phyloP scores from a whole-genome alignment of 2,329 filamentous ascomycete species.

The Ophiosphaerella korrae region DNA sequence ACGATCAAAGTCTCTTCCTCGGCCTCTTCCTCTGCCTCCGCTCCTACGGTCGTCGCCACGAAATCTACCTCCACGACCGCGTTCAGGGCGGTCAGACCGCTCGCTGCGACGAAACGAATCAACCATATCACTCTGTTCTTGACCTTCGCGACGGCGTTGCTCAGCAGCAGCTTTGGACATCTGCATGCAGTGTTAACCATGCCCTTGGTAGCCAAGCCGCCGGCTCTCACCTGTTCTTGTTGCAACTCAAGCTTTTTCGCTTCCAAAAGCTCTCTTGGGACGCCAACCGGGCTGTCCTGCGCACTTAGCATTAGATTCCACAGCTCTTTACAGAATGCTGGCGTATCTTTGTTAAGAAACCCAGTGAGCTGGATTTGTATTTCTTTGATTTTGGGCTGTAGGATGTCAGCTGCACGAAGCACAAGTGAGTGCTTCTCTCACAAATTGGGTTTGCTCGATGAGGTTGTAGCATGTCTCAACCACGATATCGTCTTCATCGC shows the following conservation, averaged over 20 bases:
- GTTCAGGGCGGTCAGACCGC: conserved; percentile 52
- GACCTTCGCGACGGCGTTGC: conserved; percentile 70
- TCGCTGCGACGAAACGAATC: conserved; percentile 71
- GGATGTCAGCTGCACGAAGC: conserved; percentile 12
- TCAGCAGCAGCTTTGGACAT: conserved; percentile 82
- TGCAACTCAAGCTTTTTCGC: conserved; percentile 95
- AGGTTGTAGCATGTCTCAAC: conserved; percentile 79
- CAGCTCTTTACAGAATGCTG: conserved; percentile 87
- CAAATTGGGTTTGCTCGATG: conserved; percentile 75
- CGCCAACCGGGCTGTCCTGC: conserved; percentile 84
- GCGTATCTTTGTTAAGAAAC: conserved; percentile 91
- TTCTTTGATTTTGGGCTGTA: conserved; percentile 90
- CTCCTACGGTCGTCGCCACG: conserved; percentile 54
- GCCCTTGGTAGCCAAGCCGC: neutral
- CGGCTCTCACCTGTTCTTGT: conserved; percentile 78
- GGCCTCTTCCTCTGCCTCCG: conserved; percentile 40
- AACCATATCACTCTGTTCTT: conserved; percentile 67
- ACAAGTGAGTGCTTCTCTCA: conserved; percentile 54
- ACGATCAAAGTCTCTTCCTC: conserved; percentile 56
- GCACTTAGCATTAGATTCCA: conserved; percentile 93
- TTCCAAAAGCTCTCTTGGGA: conserved; percentile 91
- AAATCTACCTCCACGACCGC: conserved; percentile 51
- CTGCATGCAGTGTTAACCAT: conserved; percentile 58
- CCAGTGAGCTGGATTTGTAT: conserved; percentile 94
- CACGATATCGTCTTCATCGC: conserved; percentile 94